Base-by-base conservation (phyloP, 75 land plant genomes). In the Chamaecyparis obtusa region DNA sequence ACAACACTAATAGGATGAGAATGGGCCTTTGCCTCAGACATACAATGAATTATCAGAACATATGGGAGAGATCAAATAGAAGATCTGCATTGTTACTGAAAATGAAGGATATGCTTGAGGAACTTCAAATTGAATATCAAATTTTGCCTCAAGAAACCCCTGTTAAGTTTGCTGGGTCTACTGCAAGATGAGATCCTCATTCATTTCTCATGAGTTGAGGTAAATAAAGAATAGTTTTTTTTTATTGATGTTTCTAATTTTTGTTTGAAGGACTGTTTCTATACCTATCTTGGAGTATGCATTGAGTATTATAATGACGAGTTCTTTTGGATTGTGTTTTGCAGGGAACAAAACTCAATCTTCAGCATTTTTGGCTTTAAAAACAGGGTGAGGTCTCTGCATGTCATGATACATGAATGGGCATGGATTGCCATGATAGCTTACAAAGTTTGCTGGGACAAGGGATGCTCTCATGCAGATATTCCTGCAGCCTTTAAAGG, bases 31-130 rank as follows among this genome's bases (percentile, higher is more conserved):
- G 60, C 80, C 83, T 93, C 9, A 71, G 75, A 0, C 98, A 96
- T 85, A 96, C 98, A 5, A 96, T 96, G 88, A 96, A 96, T 86
- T 89, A 86, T 85, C 98, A 96, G 76, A 87, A 95, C 85, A 86
- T 90, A 10, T 90, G 83, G 6, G 97, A 96, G 91, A 94, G 90
- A 82, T 86, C 49, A 57, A 90, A 54, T 35, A 86, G 98, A 44
- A 91, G 90, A 55, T 94, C 96, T 1, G 92, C 94, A 1, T 92
- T 95, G 13, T 36, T 95, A n/a, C 64, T 91, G 36, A 89, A 95
- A 85, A 88, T 94, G 85, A 95, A 92, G 91, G 88, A 84, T 51
- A 77, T 89, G 14, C 94, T 92, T 86, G 89, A 91, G 90, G 91
- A 92, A 9, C 91, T 93, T 17, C 83, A 49, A 36, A 91, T 95